Evolutionary conservation across 2,329 filamentous ascomycete genomes (phyloP), one percentile per base, ranked within the genome.

Genomic region (Fonsecaea pedrosoi): DNA sequence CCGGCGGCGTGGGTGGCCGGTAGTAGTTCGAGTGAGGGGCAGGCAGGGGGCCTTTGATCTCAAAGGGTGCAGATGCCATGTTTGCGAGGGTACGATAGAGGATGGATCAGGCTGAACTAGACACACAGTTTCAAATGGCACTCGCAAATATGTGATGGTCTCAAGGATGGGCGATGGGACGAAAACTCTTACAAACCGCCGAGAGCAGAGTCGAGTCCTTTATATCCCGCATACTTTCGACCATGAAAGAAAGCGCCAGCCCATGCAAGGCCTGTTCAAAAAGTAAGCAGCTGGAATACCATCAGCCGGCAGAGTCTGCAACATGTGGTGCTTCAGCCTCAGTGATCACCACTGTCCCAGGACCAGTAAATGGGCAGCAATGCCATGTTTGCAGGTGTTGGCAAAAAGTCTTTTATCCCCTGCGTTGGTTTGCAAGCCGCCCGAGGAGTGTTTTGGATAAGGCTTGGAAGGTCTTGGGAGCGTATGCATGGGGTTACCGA

Each of bases 1-100:
- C 6, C 10, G 15, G 34, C 30, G 55, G 35, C 0, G 30, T 18
- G 8, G 37, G 58, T 40, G 58, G 58, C n/a, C 57, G 56, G 37
- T 63, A 63, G 53, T 63, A 63, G 25, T 62, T 63, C 25, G 60
- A 63, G n/a, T 25, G 25, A 37, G 48, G 30, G 50, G 57, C 25
- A 50, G 42, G 55, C 7, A 58, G 13, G 3, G 60, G 60, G 13
- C 60, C 60, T 38, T 21, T 37, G 37, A 63, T 57, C 3, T 56
- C 60, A 35, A 42, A 57, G 35, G 34, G 50, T 15, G 32, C 10
- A 37, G 53, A n/a, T 45, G 60, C 37, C 60, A 63, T 63, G 13
- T 32, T 56, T 18, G 55, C 3, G n/a, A 30, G 25, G 18, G 25
- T 12, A 12, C 3, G 2, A 5, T 30, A 8, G 10, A 12, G 25